Base-by-base conservation (phyloP, 257 asterid genomes). In the Ocimum tenuiflorum region DNA sequence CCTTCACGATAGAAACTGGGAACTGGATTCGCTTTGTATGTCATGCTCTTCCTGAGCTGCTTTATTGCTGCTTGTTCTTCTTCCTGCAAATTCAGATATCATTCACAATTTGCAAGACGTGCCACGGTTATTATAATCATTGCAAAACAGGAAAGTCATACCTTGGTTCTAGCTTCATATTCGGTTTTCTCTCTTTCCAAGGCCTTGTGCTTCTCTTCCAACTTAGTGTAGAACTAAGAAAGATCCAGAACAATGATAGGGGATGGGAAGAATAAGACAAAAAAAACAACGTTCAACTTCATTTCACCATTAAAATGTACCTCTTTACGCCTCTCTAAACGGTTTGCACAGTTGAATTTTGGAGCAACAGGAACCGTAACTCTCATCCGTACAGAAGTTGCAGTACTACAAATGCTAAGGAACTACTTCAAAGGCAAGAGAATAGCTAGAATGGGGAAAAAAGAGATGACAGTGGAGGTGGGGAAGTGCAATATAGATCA, bases 121-220 rank as follows among this genome's bases (percentile, higher is more conserved):
- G 4, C 31, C 31, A 27, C 31, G 18, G n/a, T 20, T 35, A 33
- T 8, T n/a, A 22, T 9, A 42, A 65, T 42, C 35, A 31, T 20
- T 36, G 54, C 8, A 49, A 8, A 8, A 13, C 6, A 46, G 57
- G 39, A 64, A 69, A 42, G 19, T 11, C 58, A 8, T 77, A 87
- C 99, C 96, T 89, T 92, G 78, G 80, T 87, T 80, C 99, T 84
- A 66, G 99, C 88, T 72, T 81, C 86, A 67, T 85, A 89, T 71
- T 92, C 96, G 52, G 64, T 76, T 82, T 78, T 92, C 81, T 92
- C 99, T 56, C 77, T 89, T 83, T 89, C 95, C 83, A 92, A 80
- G 50, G 99, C 99, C 80, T 58, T 87, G 90, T 92, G 99, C 65
- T 92, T 92, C 67, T 92, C 99, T 18, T 80, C 99, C 79, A 92